phyloP scores from a whole-genome alignment of 371 early-diverging fungal genomes.

The Circinella minor region DNA sequence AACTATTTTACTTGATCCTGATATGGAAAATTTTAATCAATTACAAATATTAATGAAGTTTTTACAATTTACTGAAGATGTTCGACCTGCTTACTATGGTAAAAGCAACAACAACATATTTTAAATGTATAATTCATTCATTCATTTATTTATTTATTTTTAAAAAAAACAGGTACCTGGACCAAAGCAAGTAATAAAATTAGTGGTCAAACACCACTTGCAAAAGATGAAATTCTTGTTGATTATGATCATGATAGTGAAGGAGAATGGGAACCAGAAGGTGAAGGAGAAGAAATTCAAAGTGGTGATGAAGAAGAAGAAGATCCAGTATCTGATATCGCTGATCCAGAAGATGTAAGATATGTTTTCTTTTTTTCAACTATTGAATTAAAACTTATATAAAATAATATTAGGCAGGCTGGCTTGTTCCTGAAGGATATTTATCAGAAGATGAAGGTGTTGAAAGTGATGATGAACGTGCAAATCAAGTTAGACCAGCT shows the following conservation, averaged over 20 bases:
- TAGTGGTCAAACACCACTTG: conserved; percentile 66
- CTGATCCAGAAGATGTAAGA: conserved; percentile 50
- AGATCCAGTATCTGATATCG: conserved; percentile 46
- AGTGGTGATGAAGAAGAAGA: conserved; percentile 81
- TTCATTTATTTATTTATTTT: not conserved
- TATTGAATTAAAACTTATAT: not conserved
- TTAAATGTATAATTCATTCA: not conserved
- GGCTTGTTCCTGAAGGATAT: conserved; percentile 82
- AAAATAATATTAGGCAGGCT: conserved; percentile 48
- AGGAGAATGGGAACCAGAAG: conserved; percentile 91
- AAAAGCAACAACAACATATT: not conserved
- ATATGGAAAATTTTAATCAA: conserved; percentile 15
- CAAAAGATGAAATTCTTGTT: conserved; percentile 60
- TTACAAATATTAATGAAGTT: conserved; percentile 62
- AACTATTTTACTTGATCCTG: conserved; percentile 19
- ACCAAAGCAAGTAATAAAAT: conserved; percentile 64
- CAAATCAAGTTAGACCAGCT: conserved; percentile 15
- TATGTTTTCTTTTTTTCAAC: not conserved
- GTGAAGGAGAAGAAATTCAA: conserved; percentile 85
- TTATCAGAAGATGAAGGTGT: conserved; percentile 81
- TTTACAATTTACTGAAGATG: conserved; percentile 73
- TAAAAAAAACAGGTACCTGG: conserved; percentile 67
- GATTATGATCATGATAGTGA: conserved; percentile 91
- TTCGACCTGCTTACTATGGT: conserved; percentile 84
- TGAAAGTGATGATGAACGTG: conserved; percentile 50